phyloP scores from a whole-genome alignment of 2,329 filamentous ascomycete genomes.

The Colletotrichum coccodes region DNA sequence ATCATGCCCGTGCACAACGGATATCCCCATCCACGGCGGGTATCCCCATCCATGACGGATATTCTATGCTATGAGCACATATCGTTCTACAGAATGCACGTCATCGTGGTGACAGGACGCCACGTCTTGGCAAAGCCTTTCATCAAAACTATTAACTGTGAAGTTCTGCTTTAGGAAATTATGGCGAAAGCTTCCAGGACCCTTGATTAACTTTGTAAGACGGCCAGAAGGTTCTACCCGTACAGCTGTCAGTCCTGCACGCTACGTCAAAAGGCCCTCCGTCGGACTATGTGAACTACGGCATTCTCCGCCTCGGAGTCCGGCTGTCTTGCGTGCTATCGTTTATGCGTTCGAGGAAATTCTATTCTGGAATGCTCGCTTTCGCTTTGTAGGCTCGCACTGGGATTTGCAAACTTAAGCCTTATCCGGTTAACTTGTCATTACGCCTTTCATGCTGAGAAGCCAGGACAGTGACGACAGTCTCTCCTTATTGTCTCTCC shows the following conservation, averaged over 20 bases:
- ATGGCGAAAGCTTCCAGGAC: background rate
- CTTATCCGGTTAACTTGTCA: background rate
- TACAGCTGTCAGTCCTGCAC: background rate
- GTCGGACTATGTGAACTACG: background rate
- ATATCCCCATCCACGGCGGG: too few species aligned
- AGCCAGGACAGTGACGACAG: background rate
- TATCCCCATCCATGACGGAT: too few species aligned
- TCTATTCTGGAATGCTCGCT: background rate
- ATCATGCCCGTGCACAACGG: background rate
- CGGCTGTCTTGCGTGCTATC: background rate
- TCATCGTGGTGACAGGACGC: background rate
- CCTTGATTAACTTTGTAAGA: background rate
- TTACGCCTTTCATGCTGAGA: background rate
- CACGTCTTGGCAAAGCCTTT: background rate
- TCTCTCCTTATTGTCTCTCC: background rate
- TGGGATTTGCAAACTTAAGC: background rate
- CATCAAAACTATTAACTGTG: background rate
- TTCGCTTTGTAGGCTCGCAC: background rate
- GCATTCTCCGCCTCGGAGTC: background rate
- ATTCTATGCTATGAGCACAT: background rate
- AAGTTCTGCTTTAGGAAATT: background rate
- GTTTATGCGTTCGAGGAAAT: constrained; percentile 5
- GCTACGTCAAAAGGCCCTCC: background rate
- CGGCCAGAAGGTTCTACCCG: background rate
- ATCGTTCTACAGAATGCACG: background rate